phyloP scores from a whole-genome alignment of 2,329 filamentous ascomycete genomes.

The Aspergillus brunneoviolaceus region DNA sequence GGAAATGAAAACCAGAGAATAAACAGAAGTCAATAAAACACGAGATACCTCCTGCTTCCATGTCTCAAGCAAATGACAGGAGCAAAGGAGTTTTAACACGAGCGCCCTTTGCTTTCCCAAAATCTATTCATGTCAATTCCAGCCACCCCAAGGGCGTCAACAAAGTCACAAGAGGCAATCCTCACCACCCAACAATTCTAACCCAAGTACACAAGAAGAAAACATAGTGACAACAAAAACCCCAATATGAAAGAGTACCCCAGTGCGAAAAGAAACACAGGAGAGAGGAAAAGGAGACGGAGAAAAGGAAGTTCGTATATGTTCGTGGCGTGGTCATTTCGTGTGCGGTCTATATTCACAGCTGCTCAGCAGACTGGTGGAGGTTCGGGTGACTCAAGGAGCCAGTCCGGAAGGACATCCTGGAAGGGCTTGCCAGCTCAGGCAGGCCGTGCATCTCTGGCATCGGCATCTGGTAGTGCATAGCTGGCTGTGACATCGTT shows the following conservation, averaged over 20 bases:
- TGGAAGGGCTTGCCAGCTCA: constrained; percentile 12
- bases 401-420: constrained; percentile 31
- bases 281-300: constrained; percentile 12
- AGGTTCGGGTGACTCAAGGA: constrained; percentile 32
- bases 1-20: not conserved
- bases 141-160: not conserved
- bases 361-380: constrained; percentile 11
- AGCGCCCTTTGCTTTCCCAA: constrained; percentile 21
- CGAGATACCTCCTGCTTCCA: no score
- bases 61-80: not conserved
- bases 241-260: not conserved
- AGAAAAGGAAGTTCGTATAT: constrained; percentile 8
- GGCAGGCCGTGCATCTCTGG: constrained; percentile 27
- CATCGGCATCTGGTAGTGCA: constrained; percentile 33
- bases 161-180: constrained; percentile 5
- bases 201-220: constrained; percentile 6
- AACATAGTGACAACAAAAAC: constrained; percentile 1
- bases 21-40: no score
- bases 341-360: not conserved
- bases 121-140: constrained; percentile 10
- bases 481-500: constrained; percentile 24
- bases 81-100: constrained; percentile 30
- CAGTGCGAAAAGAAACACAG: not conserved
- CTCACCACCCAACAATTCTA: not conserved
- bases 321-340: not conserved